Evolutionary conservation across 768 basidiomycete genomes (phyloP).

Genomic region (Candolleomyces aberdarensis): DNA sequence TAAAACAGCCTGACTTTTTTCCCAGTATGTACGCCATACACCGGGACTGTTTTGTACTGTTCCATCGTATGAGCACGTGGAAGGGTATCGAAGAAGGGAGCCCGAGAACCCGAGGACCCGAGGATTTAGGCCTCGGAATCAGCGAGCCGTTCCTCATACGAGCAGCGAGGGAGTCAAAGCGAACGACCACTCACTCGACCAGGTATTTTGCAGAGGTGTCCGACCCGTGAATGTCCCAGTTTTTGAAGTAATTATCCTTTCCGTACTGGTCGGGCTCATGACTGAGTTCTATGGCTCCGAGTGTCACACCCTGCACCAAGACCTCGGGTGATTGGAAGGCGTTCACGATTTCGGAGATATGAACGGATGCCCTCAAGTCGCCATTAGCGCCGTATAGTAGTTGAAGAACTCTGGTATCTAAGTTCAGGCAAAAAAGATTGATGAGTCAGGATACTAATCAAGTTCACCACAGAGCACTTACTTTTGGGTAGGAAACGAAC

Average conservation of each 20-base stretch:
- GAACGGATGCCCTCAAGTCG: neutral
- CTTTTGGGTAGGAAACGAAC: slow-evolving; percentile 3
- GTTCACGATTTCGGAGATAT: neutral
- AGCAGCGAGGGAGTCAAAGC: neutral
- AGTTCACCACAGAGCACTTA: neutral
- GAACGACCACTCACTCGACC: neutral
- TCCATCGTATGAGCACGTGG: too few species aligned
- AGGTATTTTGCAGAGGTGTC: neutral
- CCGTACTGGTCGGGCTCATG: slow-evolving; percentile 2
- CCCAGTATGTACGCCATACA: too few species aligned
- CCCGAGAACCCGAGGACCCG: too few species aligned
- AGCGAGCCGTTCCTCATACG: neutral
- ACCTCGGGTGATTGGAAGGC: neutral
- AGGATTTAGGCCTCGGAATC: too few species aligned
- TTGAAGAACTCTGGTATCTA: slow-evolving; percentile 2
- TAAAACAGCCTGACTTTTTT: too few species aligned
- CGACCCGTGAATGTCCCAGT: slow-evolving; percentile 1
- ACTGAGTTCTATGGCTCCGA: neutral
- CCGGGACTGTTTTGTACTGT: too few species aligned
- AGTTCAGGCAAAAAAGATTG: neutral
- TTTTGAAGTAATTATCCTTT: neutral
- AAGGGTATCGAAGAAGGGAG: too few species aligned
- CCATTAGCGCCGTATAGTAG: slow-evolving; percentile 3
- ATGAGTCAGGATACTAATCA: neutral
- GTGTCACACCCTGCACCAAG: neutral